These are phyloP conservation scores for Teunomyces aglyptinius DNA, from an alignment of 805 yeast species.

Conservation along the genomic window DNA sequence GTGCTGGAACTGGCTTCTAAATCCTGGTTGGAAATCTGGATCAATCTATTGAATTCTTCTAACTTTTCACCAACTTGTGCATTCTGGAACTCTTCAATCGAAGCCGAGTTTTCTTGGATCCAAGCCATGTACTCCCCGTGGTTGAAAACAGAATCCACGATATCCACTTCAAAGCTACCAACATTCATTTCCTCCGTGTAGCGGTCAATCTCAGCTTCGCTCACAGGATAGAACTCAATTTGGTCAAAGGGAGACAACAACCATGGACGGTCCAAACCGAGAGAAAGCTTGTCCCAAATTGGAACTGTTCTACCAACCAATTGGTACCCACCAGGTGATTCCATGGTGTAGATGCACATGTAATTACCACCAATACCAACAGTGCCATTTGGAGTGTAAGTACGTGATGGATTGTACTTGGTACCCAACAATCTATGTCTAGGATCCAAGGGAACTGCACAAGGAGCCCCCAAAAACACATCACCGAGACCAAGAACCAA, in stretches of 20 bases:
- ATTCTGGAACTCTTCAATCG: slow-evolving; percentile 66
- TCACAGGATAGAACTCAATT: slow-evolving; percentile 89
- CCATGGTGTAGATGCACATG: slow-evolving; percentile 98
- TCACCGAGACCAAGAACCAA: slow-evolving; percentile 95
- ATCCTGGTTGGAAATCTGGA: slow-evolving; percentile 78
- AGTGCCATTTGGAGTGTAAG: slow-evolving; percentile 93
- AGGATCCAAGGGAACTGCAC: slow-evolving; percentile 98
- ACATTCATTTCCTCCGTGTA: slow-evolving; percentile 71
- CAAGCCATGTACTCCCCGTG: slow-evolving; percentile 75
- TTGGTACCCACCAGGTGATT: slow-evolving; percentile 98
- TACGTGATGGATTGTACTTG: slow-evolving; percentile 94
- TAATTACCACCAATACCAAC: slow-evolving; percentile 99
- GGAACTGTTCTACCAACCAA: slow-evolving; percentile 95
- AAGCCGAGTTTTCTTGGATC: slow-evolving; percentile 68
- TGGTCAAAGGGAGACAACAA: slow-evolving; percentile 89
- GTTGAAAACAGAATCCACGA: slow-evolving; percentile 77
- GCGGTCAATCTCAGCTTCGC: slow-evolving; percentile 76
- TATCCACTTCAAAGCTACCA: slow-evolving; percentile 75
- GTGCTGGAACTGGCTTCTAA: slow-evolving; percentile 53
- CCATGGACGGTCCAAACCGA: slow-evolving; percentile 80
- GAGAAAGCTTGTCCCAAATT: slow-evolving; percentile 90
- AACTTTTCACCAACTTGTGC: slow-evolving; percentile 77
- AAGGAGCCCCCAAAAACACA: slow-evolving; percentile 96
- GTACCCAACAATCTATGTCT: slow-evolving; percentile 90
- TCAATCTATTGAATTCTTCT: slow-evolving; percentile 80